A percentile compares a stretch with the other conserved stretches of the same genome.
Conservation (phyloP, 2,329 filamentous ascomycete species). For the Anthostomella pinea region DNA sequence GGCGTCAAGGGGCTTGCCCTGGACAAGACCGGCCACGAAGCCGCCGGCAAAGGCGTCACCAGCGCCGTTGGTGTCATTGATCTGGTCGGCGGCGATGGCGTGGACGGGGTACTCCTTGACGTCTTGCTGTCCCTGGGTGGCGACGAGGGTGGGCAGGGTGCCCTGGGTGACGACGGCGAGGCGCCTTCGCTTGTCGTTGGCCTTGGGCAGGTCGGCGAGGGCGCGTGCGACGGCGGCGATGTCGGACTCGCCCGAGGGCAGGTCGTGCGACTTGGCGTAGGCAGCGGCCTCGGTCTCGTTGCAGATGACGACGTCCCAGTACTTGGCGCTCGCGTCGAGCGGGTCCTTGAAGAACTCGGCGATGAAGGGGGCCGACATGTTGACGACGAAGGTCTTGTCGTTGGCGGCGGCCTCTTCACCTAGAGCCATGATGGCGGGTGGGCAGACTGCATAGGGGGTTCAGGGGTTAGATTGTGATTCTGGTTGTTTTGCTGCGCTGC, state of each 20-base stretch:
- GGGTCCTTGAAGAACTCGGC: conserved; percentile 96
- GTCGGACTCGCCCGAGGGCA: conserved; percentile 38
- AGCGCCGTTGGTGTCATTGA: conserved; percentile 95
- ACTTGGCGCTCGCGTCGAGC: conserved; percentile 79
- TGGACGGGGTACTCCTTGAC: conserved; percentile 80
- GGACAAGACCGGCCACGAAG: conserved; percentile 83
- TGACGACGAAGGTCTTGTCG: conserved; percentile 91
- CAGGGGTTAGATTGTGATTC: not conserved
- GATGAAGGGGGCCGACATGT: conserved; percentile 94
- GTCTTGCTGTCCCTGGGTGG: conserved; percentile 66
- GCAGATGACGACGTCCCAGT: conserved; percentile 94
- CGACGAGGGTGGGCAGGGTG: conserved; percentile 84
- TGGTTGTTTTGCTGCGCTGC: too few relatives aligned
- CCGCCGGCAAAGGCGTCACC: conserved; percentile 96
- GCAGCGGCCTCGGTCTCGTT: conserved; percentile 93
- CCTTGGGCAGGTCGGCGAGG: conserved; percentile 87
- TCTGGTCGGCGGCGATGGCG: conserved; percentile 70
- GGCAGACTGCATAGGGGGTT: too few relatives aligned
- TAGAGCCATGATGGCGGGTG: conserved; percentile 83
- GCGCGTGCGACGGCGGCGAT: conserved; percentile 81
- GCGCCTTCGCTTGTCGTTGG: conserved; percentile 79
- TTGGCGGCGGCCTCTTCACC: conserved; percentile 84
- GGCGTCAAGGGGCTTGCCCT: conserved; percentile 76
- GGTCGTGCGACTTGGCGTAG: conserved; percentile 70
- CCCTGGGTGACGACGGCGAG: conserved; percentile 93